Evolutionary conservation across 192 early-diverging fungal species (phyloP).

Genomic region (Coemansia sp.): DNA sequence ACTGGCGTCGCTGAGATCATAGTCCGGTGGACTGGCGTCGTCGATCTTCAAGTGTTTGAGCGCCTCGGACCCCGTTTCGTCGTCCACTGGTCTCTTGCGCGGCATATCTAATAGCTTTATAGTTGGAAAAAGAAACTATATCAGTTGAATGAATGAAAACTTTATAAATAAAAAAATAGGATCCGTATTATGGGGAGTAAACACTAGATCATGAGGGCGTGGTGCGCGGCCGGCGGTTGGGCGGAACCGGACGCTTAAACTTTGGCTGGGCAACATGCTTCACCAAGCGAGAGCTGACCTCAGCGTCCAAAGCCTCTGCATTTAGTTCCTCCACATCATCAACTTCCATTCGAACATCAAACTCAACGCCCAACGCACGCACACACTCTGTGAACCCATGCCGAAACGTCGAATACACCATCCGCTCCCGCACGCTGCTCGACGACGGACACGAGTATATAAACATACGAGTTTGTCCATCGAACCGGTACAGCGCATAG

Average conservation of each 20-base stretch:
- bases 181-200: not conserved
- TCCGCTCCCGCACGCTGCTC: slow-evolving; percentile 84
- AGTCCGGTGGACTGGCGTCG: not conserved
- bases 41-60: slow-evolving; percentile 1
- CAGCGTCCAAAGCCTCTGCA: slow-evolving; percentile 56
- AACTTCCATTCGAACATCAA: slow-evolving; percentile 70
- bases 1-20: not conserved
- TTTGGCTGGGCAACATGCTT: slow-evolving; percentile 18
- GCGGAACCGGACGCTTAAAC: slow-evolving; percentile 48
- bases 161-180: no score
- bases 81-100: not conserved
- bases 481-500: slow-evolving; percentile 56
- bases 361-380: slow-evolving; percentile 57
- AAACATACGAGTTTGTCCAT: slow-evolving; percentile 59
- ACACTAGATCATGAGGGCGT: not conserved
- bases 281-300: slow-evolving; percentile 23
- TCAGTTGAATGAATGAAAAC: no score
- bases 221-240: slow-evolving; percentile 43
- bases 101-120: not conserved
- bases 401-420: slow-evolving; percentile 84
- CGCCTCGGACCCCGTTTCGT: not conserved
- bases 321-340: slow-evolving; percentile 62
- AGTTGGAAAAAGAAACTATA: no score
- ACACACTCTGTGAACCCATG: slow-evolving; percentile 60
- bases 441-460: slow-evolving; percentile 80